Base-by-base conservation (phyloP, 2,329 filamentous ascomycete genomes). In the Cladorrhinum sp. region DNA sequence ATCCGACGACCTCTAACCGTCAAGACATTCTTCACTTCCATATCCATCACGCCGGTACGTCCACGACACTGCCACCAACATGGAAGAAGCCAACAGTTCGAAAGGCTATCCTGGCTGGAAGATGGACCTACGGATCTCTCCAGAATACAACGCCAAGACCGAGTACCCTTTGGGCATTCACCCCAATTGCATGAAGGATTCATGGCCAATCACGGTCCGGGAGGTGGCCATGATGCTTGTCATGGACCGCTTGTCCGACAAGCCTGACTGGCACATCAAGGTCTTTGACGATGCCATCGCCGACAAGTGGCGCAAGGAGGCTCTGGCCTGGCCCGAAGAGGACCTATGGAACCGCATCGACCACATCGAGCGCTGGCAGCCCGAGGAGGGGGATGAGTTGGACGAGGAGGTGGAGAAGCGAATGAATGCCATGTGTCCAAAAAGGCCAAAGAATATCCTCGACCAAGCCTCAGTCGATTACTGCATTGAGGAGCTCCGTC, bases 401-500 rank as follows among this genome's bases (percentile, higher is more conserved):
- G 16, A 59, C 51, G 53, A 22, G 25, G 49, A 20, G 5, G 10
- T 36, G 25, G 10, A 4, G 7, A 3, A 36, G 12, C 32, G 32
- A 12, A 36, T 3, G 3, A 13, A 36, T 36, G 27, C 6, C 27
- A 13, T 36, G n/a, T n/a, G n/a, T n/a, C n/a, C n/a, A 4, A 16
- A 36, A 12, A 16, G 3, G 9, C 62, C 55, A 9, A 18, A 24
- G 18, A 62, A 60, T 54, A 64, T 62, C 62, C 61, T 71, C 13
- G 62, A 51, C 2, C 57, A 59, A 13, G 50, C 60, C 9, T 58
- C 54, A 1, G 69, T 73, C 55, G 66, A 72, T 51, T 71, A 65
- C 55, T 76, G 70, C 59, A 72, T 83, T 24, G 65, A 72, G 7
- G 82, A 85, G 64, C 74, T 85, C 0, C 74, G 72, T 12, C 76